Evolutionary conservation across 1,139 yeast species (phyloP), one percentile per base, ranked within the genome.

Genomic region (Lodderomyces beijingensis): DNA sequence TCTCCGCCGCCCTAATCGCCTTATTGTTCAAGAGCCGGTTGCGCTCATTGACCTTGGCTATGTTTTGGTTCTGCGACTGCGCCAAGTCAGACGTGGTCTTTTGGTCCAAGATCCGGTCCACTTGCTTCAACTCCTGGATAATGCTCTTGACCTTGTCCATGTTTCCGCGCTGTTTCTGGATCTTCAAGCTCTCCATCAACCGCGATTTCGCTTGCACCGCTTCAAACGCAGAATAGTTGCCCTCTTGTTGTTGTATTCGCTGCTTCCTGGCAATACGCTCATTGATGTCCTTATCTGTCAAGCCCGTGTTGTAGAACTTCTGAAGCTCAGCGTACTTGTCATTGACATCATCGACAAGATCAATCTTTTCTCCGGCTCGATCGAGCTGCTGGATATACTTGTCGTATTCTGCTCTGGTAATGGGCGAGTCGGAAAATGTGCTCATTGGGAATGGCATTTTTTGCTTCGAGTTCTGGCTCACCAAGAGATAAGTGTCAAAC

Each of bases 1-100:
- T 61, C 53, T 89, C 97, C 1, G 95, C 96, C 47, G 75, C 74
- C 47, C 95, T 77, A 42, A 88, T 78, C 35, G 77, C 78, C 31
- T 78, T 78, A 52, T 78, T 79, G 57, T 89, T 91, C 41, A 83
- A 73, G 48, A 78, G 82, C 53, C 95, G 75, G 55, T 91, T 91
- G 48, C 96, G 76, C 49, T 79, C 80, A 50, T 84, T 84, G 33
- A 84, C 83, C 51, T 73, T 74, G 15, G 81, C 71, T 11, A 33
- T 16, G 11, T 27, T 21, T 22, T 44, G 39, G 37, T 41, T 35
- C 25, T 36, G 36, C 11, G 17, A 19, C 14, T 22, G 11, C n/a
- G 18, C 4, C 15, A 16, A 5, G 15, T 10, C n/a, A 7, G 30
- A 27, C 16, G 19, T n/a, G 2, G 32, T 5, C 13, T 29, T 17